Percentiles rank a stretch among this genome's conserved stretches.
These are phyloP conservation scores for Calcarisporium arbuscula DNA, from an alignment of 2,329 filamentous ascomycete species.

Conservation along the genomic window DNA sequence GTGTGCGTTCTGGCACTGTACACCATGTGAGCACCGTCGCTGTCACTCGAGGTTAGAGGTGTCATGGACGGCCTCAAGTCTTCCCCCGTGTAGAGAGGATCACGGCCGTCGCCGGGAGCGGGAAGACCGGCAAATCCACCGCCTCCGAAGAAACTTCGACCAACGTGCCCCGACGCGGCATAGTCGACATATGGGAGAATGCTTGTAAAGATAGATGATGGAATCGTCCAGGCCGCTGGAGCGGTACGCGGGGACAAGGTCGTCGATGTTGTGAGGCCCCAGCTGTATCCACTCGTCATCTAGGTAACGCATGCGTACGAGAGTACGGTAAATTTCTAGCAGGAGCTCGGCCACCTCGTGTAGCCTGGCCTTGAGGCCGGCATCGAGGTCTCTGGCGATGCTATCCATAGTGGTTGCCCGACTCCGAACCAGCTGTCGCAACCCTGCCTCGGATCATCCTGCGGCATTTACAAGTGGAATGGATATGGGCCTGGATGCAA, in stretches of 20 bases:
- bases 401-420: no score
- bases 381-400: no score
- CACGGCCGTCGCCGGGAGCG: conserved; percentile 8
- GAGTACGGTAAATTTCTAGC: conserved; percentile 21
- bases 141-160: conserved; percentile 16
- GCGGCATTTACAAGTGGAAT: no score
- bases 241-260: conserved; percentile 11
- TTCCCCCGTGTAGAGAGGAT: conserved; percentile 10
- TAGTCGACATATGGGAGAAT: conserved; percentile 17
- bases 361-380: no score
- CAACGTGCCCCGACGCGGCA: background rate
- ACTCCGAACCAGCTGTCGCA: no score
- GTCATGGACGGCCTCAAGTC: conserved; percentile 21
- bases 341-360: conserved; percentile 20
- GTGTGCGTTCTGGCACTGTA: conserved; percentile 18
- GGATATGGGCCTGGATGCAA: no score
- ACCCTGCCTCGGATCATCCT: no score
- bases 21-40: conserved; percentile 16
- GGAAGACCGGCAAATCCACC: conserved; percentile 15
- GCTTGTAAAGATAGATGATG: conserved; percentile 19
- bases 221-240: conserved; percentile 10
- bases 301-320: conserved; percentile 20
- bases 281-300: conserved; percentile 12
- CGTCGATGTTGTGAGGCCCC: conserved; percentile 15
- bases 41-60: conserved; percentile 14